Evolutionary conservation across 306 rosid species (phyloP).

Genomic region (Sicyos edulis): DNA sequence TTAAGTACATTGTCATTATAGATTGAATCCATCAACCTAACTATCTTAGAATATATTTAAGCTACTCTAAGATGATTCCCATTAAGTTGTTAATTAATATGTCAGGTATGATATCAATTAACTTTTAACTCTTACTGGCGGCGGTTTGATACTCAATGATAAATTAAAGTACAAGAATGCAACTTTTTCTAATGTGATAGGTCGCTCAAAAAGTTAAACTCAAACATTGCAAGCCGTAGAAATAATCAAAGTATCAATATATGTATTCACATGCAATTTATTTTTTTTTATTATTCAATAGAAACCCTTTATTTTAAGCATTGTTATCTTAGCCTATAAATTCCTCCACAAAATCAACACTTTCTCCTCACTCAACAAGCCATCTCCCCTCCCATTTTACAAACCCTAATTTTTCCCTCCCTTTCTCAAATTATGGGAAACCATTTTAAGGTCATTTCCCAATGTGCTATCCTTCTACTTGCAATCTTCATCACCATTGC

Average conservation of each 20-base stretch:
- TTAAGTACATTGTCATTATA: too few relatives aligned
- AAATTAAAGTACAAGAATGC: background rate
- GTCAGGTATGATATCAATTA: too few relatives aligned
- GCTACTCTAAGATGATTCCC: too few relatives aligned
- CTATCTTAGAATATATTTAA: too few relatives aligned
- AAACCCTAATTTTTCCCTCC: background rate
- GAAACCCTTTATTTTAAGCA: background rate
- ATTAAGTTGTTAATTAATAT: too few relatives aligned
- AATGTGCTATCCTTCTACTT: background rate
- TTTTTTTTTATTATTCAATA: background rate
- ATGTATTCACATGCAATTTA: background rate
- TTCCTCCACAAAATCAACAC: background rate
- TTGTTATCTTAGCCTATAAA: background rate
- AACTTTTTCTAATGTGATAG: background rate
- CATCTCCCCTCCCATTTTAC: background rate
- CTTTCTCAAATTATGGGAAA: background rate
- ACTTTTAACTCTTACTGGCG: too few relatives aligned
- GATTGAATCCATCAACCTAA: too few relatives aligned
- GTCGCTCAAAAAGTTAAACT: background rate
- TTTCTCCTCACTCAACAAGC: conserved; percentile 8
- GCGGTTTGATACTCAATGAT: too few relatives aligned
- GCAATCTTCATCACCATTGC: background rate
- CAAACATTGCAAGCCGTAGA: conserved; percentile 2
- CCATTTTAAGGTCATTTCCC: conserved; percentile 1
- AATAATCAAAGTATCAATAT: background rate